Evolutionary conservation across 495 filamentous ascomycete genomes (phyloP).

Genomic region (Podospora pseudocomata): DNA sequence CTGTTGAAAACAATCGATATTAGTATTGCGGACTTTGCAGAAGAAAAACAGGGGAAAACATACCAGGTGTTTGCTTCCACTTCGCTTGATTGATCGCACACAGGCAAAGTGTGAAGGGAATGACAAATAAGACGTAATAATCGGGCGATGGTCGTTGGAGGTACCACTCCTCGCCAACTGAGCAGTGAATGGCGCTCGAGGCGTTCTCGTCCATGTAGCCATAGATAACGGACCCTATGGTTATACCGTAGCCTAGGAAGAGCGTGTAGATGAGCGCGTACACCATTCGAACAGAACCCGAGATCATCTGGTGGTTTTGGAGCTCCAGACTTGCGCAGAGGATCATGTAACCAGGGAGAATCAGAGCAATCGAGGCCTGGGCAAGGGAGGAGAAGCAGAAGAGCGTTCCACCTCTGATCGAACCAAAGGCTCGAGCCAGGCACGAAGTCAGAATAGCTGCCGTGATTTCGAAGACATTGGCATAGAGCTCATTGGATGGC

Average conservation of each 20-base stretch:
- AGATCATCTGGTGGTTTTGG: constrained; percentile 79
- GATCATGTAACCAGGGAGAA: constrained; percentile 70
- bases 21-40: background rate
- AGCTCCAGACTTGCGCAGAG: constrained; percentile 82
- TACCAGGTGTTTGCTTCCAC: constrained; percentile 81
- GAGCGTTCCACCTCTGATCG: constrained; percentile 61
- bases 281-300: constrained; percentile 90
- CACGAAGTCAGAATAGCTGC: constrained; percentile 88
- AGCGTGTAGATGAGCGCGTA: constrained; percentile 94
- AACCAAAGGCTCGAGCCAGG: constrained; percentile 81
- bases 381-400: constrained; percentile 95
- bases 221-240: constrained; percentile 86
- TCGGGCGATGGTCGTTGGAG: constrained; percentile 55
- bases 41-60: constrained; percentile 40
- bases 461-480: constrained; percentile 89
- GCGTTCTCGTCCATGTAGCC: constrained; percentile 76
- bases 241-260: constrained; percentile 96
- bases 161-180: constrained; percentile 30
- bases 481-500: constrained; percentile 72
- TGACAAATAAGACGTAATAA: constrained; percentile 71
- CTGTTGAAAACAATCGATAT: constrained; percentile 5
- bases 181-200: constrained; percentile 68
- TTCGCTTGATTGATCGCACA: constrained; percentile 86
- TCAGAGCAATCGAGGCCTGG: constrained; percentile 86
- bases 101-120: constrained; percentile 76